Conservation (phyloP, 2,329 filamentous ascomycete species). For the Coniochaeta ligniaria region DNA sequence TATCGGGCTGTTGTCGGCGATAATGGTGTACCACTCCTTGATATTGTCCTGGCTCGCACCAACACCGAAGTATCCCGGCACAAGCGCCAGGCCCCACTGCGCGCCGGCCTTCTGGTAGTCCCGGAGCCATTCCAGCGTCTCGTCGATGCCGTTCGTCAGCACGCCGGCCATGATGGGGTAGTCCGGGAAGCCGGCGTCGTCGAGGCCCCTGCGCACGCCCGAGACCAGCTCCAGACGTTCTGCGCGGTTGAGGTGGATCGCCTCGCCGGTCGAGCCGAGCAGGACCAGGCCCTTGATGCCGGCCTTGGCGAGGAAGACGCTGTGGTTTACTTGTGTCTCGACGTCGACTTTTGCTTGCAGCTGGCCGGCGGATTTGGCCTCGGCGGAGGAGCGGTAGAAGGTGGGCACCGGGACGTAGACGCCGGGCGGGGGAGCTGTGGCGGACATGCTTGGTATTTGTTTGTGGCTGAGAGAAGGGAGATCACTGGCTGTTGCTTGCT, state of each 20-base stretch:
- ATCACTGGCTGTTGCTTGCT: not conserved
- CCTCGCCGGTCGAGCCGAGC: conserved; percentile 58
- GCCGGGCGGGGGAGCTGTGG: conserved; percentile 38
- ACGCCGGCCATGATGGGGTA: conserved; percentile 57
- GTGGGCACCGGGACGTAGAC: conserved; percentile 57
- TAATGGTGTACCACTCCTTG: conserved; percentile 50
- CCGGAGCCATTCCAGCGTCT: conserved; percentile 38
- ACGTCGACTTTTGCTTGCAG: conserved; percentile 47
- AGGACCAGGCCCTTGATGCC: conserved; percentile 56
- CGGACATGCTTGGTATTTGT: conserved; percentile 13
- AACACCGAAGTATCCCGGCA: conserved; percentile 58
- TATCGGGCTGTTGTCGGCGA: conserved; percentile 53
- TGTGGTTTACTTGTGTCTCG: conserved; percentile 49
- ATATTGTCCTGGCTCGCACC: conserved; percentile 52
- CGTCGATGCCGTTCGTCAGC: conserved; percentile 53
- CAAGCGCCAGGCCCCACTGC: conserved; percentile 56
- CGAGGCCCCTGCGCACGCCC: conserved; percentile 47
- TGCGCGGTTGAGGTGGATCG: conserved; percentile 51
- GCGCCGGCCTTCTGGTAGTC: conserved; percentile 48
- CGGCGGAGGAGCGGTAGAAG: conserved; percentile 46
- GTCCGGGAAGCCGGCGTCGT: conserved; percentile 46
- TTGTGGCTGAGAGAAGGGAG: not conserved
- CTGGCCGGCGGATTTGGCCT: conserved; percentile 24
- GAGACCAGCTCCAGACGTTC: conserved; percentile 49
- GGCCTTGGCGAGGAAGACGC: conserved; percentile 50